Evolutionary conservation across 1,284 basidiomycete species (phyloP).

Genomic region (Malassezia cuniculi): DNA sequence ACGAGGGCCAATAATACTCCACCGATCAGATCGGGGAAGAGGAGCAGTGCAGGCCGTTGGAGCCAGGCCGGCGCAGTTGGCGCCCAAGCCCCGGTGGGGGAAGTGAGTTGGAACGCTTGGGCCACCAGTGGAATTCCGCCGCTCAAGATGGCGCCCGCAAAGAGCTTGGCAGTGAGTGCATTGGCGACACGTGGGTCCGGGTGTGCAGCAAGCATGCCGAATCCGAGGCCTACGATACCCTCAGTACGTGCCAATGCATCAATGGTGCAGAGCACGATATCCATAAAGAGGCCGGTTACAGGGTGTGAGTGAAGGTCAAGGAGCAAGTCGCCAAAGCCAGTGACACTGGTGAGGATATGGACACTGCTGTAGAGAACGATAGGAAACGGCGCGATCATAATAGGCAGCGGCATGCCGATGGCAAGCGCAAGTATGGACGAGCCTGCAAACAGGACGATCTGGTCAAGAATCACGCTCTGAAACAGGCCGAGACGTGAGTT

Average conservation of each 20-base stretch:
- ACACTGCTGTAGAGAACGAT: slow-evolving; percentile 24
- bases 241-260: slow-evolving; percentile 30
- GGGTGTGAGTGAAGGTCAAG: slow-evolving; percentile 5
- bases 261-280: slow-evolving; percentile 19
- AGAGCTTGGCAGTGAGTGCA: slow-evolving; percentile 21
- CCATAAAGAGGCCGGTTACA: slow-evolving; percentile 14
- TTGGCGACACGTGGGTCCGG: slow-evolving; percentile 14
- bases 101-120: slow-evolving; percentile 23
- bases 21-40: slow-evolving; percentile 20
- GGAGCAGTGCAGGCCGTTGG: slow-evolving; percentile 16
- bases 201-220: slow-evolving; percentile 19
- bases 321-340: slow-evolving; percentile 13
- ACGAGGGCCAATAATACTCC: slow-evolving; percentile 12
- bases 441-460: slow-evolving; percentile 31
- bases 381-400: slow-evolving; percentile 19
- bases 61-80: slow-evolving; percentile 23
- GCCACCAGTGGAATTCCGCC: slow-evolving; percentile 28
- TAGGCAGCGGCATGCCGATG: slow-evolving; percentile 20
- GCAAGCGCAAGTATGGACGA: slow-evolving; percentile 10
- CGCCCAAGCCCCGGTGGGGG: slow-evolving; percentile 22
- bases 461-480: slow-evolving; percentile 26
- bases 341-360: slow-evolving; percentile 15
- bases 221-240: slow-evolving; percentile 25
- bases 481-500: slow-evolving; percentile 15
- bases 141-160: slow-evolving; percentile 24